A percentile compares a stretch with the other conserved stretches of the same genome.
Evolutionary conservation across 345 rosid species (phyloP).

Genomic region (Balakata baccata): DNA sequence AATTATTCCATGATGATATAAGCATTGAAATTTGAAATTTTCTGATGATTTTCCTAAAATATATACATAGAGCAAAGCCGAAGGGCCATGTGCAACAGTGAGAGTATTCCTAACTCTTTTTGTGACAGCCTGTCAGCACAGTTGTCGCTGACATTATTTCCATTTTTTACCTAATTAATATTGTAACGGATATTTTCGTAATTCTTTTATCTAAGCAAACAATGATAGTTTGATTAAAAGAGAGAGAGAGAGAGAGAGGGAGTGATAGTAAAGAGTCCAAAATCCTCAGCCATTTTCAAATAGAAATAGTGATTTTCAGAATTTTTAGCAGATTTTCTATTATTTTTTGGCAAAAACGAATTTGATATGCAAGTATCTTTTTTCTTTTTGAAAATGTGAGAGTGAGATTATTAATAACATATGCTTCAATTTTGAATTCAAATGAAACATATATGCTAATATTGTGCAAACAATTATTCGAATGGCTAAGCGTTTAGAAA

Average conservation of each 20-base stretch:
- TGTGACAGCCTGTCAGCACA: conserved; percentile 18
- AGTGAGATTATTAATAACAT: background rate
- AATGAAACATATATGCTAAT: too few species aligned
- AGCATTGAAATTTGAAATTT: too few species aligned
- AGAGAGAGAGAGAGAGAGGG: too few species aligned
- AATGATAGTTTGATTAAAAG: background rate
- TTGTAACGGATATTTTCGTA: conserved; percentile 13
- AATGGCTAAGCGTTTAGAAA: background rate
- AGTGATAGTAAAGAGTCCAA: too few species aligned
- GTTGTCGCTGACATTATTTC: conserved; percentile 12
- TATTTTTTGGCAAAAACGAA: background rate
- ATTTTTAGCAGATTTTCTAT: background rate
- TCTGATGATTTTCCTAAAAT: too few species aligned
- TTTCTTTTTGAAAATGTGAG: background rate
- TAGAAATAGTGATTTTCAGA: background rate
- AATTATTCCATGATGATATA: too few species aligned
- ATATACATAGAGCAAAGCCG: background rate
- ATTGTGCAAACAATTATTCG: too few species aligned
- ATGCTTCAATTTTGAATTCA: too few species aligned
- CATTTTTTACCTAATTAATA: background rate
- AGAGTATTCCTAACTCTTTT: background rate
- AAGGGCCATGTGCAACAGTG: background rate
- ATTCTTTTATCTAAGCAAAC: background rate
- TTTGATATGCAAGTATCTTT: background rate
- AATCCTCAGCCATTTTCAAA: background rate